Evolutionary conservation across 2,329 filamentous ascomycete species (phyloP), one percentile per base, ranked within the genome.

Genomic region (Zymoseptoria brevis): DNA sequence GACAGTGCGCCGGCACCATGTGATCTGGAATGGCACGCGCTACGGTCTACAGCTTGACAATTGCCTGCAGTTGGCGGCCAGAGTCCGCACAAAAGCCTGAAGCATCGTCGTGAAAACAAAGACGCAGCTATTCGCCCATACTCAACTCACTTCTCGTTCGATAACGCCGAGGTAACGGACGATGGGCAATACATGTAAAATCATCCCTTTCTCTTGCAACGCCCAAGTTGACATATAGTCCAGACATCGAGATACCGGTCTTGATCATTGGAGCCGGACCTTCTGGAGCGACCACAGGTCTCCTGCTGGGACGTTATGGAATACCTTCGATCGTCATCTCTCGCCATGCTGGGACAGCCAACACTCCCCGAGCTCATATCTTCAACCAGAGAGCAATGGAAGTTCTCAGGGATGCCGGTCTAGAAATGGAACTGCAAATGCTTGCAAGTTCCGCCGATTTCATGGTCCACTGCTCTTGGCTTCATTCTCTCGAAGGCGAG

Each of bases 321-420:
- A 68, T 81, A 7, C 77, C 71, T 26, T 81, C 81, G 0, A 72
- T 83, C 41, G 76, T 83, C 61, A 75, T 85, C 54, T 75, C 76
- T 9, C 67, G 75, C 2, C 75, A 78, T 0, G 69, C 79, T 0
- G 75, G 76, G 2, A 82, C 78, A 1, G 81, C 82, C 0, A 73
- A 81, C 59, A 84, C 81, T 0, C 83, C 83, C 1, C 74, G 83
- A 45, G 83, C 83, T 0, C 83, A 86, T 66, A 81, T 84, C 55
- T 83, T 79, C 51, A 86, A 84, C 67, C 80, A 79, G 71, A 80
- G 80, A 0, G 80, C 80, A 0, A 58, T 66, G 58, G 64, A 65
- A 30, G 59, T 71, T 58, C 66, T 77, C 0, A 68, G 75, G 19
- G 74, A 76, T 60, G 71, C 74, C 52, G 74, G 71, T 7, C 65